Evolutionary conservation across 2,329 filamentous ascomycete genomes (phyloP).

Genomic region (Hirsutella thompsonii): DNA sequence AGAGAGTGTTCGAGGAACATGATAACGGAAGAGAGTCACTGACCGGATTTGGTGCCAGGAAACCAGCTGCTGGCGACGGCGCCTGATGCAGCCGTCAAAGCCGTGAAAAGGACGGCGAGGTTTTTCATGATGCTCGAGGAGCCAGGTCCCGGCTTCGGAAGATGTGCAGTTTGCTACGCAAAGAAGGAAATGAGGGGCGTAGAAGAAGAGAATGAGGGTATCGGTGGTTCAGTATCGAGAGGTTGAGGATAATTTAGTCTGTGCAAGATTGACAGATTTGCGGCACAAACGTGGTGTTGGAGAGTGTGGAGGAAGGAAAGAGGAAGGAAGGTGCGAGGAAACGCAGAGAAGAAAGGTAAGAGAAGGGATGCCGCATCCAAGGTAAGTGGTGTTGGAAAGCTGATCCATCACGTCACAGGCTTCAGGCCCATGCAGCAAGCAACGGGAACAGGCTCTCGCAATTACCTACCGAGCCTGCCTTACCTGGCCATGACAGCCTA

Average conservation of each 20-base stretch:
- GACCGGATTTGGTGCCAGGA: conserved; percentile 61
- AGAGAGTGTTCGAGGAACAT: not conserved
- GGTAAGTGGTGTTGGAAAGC: not conserved
- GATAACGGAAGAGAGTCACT: conserved; percentile 15
- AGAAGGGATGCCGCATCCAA: not conserved
- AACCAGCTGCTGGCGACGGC: conserved; percentile 73
- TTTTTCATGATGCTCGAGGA: conserved; percentile 57
- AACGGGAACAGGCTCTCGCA: not conserved
- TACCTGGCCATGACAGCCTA: too few relatives aligned
- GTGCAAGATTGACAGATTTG: too few relatives aligned
- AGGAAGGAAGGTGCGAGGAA: not conserved
- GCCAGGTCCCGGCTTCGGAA: conserved; percentile 2
- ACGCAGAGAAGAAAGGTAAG: not conserved
- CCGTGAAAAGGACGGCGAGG: conserved; percentile 53
- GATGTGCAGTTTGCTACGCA: not conserved
- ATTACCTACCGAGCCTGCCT: too few relatives aligned
- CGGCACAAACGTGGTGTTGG: too few relatives aligned
- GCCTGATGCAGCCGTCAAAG: conserved; percentile 58
- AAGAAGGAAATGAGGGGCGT: not conserved
- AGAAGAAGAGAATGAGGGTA: not conserved
- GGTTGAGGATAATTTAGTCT: too few relatives aligned
- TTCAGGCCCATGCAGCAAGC: not conserved
- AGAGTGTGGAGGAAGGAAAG: not conserved
- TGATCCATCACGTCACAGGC: conserved; percentile 8
- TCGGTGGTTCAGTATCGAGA: too few relatives aligned